Evolutionary conservation across 176 grass and related monocot genomes (phyloP).

Genomic region (Avena atlantica): DNA sequence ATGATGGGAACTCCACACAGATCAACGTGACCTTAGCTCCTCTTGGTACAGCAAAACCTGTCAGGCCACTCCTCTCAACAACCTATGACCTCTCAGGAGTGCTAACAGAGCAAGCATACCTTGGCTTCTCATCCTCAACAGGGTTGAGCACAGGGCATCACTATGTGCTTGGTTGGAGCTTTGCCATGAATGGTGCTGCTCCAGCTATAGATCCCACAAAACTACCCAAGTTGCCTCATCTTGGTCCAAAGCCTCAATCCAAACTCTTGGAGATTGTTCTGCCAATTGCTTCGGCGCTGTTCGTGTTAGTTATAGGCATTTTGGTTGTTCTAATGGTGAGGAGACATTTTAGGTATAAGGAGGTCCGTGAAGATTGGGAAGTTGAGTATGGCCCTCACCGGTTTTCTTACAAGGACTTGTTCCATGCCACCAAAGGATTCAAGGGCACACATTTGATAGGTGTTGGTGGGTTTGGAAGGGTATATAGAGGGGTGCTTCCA

Average conservation of each 20-base stretch:
- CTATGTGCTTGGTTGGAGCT: slow-evolving; percentile 12
- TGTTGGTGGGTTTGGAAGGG: not conserved
- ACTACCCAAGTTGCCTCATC: not conserved
- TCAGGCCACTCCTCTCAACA: not conserved
- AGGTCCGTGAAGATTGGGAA: not conserved
- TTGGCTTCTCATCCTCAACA: slow-evolving; percentile 15
- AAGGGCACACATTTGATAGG: not conserved
- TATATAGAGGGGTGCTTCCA: not conserved
- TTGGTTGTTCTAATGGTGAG: not conserved
- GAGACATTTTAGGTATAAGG: not conserved
- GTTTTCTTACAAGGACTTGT: slow-evolving; percentile 6
- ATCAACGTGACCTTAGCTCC: not conserved
- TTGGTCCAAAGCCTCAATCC: not conserved
- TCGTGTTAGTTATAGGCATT: not conserved
- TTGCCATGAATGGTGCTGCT: not conserved
- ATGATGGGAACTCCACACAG: not conserved
- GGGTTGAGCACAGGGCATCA: slow-evolving; percentile 9
- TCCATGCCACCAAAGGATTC: not conserved
- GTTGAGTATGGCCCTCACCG: not conserved
- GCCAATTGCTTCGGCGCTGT: not conserved
- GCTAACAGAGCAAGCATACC: not conserved
- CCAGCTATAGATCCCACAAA: not conserved
- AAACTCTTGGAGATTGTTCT: not conserved
- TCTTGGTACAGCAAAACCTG: not conserved
- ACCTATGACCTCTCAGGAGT: not conserved